Percentiles rank a stretch among this genome's conserved stretches.
Conservation (phyloP, 495 filamentous ascomycete species). For the Bombardia bombarda region DNA sequence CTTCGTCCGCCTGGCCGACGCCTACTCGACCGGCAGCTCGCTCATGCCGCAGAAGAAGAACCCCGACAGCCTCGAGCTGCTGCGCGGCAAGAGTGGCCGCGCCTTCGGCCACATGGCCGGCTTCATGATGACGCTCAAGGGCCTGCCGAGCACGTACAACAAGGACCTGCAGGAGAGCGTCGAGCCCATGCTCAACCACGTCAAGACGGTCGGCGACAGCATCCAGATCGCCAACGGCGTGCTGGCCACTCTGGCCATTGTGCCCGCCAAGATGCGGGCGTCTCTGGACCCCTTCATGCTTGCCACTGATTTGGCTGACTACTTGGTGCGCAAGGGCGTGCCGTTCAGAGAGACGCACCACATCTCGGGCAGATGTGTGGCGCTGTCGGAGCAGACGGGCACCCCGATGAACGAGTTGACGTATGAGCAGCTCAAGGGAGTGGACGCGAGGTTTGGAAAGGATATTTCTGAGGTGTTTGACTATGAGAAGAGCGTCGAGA, state of each 20-base stretch:
- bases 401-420: slow-evolving; percentile 71
- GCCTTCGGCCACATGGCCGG: slow-evolving; percentile 86
- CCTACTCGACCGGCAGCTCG: slow-evolving; percentile 75
- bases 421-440: slow-evolving; percentile 56
- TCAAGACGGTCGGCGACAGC: slow-evolving; percentile 80
- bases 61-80: slow-evolving; percentile 74
- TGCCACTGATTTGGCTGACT: slow-evolving; percentile 81
- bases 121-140: slow-evolving; percentile 81
- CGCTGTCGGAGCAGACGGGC: slow-evolving; percentile 52
- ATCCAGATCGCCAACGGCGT: slow-evolving; percentile 82
- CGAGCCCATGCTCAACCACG: slow-evolving; percentile 79
- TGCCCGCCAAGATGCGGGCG: slow-evolving; percentile 68
- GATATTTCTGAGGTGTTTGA: slow-evolving; percentile 71
- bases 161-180: slow-evolving; percentile 90
- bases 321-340: slow-evolving; percentile 83
- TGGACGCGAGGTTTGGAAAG: slow-evolving; percentile 67
- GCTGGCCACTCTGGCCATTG: slow-evolving; percentile 61
- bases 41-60: slow-evolving; percentile 90
- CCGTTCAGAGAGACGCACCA: slow-evolving; percentile 83
- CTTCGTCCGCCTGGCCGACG: slow-evolving; percentile 76
- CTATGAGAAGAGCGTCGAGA: slow-evolving; percentile 83
- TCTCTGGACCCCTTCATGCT: slow-evolving; percentile 65
- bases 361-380: slow-evolving; percentile 76
- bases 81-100: slow-evolving; percentile 79
- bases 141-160: slow-evolving; percentile 86